These are phyloP conservation scores for Capsella bursapastoris DNA, from an alignment of 345 rosid species.

Conservation along the genomic window DNA sequence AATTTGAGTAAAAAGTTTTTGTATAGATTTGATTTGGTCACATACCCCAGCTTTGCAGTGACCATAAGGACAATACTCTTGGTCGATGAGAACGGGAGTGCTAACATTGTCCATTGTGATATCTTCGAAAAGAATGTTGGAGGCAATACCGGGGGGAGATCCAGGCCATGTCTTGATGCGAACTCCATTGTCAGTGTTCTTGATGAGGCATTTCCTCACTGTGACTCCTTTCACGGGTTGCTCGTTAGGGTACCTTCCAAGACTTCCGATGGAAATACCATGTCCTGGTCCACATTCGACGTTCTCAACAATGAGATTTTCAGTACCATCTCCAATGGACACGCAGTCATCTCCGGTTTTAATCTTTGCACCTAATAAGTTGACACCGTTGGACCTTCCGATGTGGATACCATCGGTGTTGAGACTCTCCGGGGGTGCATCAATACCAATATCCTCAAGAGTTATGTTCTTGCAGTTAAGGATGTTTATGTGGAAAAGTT, in stretches of 20 bases:
- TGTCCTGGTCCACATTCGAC: slow-evolving; percentile 67
- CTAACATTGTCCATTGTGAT: slow-evolving; percentile 57
- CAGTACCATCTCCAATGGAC: slow-evolving; percentile 58
- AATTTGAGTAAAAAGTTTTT: background rate
- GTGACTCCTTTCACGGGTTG: slow-evolving; percentile 53
- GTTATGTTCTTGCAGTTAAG: slow-evolving; percentile 50
- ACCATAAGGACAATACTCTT: slow-evolving; percentile 51
- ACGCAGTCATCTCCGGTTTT: slow-evolving; percentile 62
- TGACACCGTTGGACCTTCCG: slow-evolving; percentile 48
- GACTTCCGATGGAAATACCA: slow-evolving; percentile 65
- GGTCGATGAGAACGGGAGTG: slow-evolving; percentile 60
- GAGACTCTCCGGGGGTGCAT: slow-evolving; percentile 52
- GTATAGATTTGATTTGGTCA: slow-evolving; percentile 4
- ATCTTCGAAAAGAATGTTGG: slow-evolving; percentile 54
- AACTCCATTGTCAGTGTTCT: slow-evolving; percentile 55
- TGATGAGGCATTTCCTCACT: slow-evolving; percentile 47
- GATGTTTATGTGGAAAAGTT: slow-evolving; percentile 54
- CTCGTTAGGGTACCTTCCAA: slow-evolving; percentile 56
- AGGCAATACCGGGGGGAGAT: slow-evolving; percentile 41
- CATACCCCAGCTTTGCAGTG: slow-evolving; percentile 51
- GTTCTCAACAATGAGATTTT: slow-evolving; percentile 32
- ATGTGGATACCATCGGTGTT: slow-evolving; percentile 70
- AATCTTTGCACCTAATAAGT: slow-evolving; percentile 36
- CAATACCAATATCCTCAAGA: slow-evolving; percentile 32
- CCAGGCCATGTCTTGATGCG: slow-evolving; percentile 69